Base-by-base conservation (phyloP, 2,329 filamentous ascomycete genomes). In the Calonectria fujianensis region DNA sequence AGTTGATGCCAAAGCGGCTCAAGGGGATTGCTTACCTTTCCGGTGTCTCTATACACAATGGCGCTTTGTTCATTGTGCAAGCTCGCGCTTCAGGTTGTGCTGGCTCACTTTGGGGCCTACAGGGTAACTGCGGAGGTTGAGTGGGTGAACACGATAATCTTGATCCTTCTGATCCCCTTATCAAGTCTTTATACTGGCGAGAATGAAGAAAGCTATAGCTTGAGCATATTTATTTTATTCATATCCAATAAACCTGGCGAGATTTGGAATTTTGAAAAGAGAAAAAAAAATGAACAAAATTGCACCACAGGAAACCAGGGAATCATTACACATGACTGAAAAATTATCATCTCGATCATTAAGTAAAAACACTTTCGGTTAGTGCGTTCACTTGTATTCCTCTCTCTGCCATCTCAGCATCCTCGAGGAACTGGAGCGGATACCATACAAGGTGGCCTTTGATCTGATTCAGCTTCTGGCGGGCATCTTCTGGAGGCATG, bases 401-500 rank as follows among this genome's bases (percentile, higher is more conserved):
- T 81, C 91, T 91, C 87, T 98, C 96, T 0, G 96, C 96, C 96
- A 98, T 97, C 80, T 95, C 90, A 0, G 93, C 95, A 77, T 98
- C 93, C 80, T 91, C 89, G 82, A 98, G 85, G 83, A 98, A 98
- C 59, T 96, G 91, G 81, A 98, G 84, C n/a, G 96, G 96, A 93
- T 98, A 96, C 95, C 95, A 97, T 9, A 98, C 96, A 51, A 98
- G 85, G 87, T 98, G 96, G 0, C 96, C 96, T 86, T 92, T 93
- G 78, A 98, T 92, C 82, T 93, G 89, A 80, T 95, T 93, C 65
- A 98, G 87, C 84, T 96, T 95, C 77, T 89, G 84, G 20, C 94
- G 90, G 9, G 97, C 92, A 70, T 97, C 93, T 31, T 93, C 88
- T 0, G 92, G 90, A 0, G 94, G 93, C 83, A 94, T 90, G 84